Conservation (phyloP, 83 land plant species). For the Thuja plicata region DNA sequence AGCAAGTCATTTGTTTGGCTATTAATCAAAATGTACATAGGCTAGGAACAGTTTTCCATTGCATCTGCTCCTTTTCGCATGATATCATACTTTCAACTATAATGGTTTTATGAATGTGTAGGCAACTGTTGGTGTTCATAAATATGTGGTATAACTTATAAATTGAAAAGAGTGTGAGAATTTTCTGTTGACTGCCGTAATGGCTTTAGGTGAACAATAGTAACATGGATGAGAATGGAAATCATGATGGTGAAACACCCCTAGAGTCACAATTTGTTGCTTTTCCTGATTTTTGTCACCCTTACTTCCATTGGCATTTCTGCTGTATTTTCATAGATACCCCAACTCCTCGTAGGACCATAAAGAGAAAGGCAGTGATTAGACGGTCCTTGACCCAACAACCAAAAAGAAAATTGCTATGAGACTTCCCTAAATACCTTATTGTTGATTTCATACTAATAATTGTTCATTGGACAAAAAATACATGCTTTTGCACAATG, state of each 20-base stretch:
- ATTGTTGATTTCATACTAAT: too few species aligned
- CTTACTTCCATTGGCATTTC: neutral
- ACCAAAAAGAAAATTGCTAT: too few species aligned
- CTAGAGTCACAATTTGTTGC: neutral
- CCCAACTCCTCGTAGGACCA: too few species aligned
- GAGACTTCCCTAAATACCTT: too few species aligned
- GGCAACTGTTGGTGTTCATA: neutral
- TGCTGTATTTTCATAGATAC: too few species aligned
- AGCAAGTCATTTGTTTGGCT: neutral
- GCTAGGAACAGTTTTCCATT: neutral
- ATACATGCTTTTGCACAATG: too few species aligned
- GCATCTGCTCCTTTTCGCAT: neutral
- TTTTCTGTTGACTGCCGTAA: neutral
- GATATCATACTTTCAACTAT: neutral
- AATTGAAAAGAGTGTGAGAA: neutral
- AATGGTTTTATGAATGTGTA: neutral
- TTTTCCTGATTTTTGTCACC: neutral
- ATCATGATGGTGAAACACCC: neutral
- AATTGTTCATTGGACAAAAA: too few species aligned
- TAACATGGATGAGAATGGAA: neutral
- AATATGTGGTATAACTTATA: neutral
- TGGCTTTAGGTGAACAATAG: neutral
- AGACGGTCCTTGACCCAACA: too few species aligned
- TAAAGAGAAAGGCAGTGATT: too few species aligned
- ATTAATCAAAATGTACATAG: neutral